phyloP scores from a whole-genome alignment of 1,284 basidiomycete species.

The Rhizoctonia solani region DNA sequence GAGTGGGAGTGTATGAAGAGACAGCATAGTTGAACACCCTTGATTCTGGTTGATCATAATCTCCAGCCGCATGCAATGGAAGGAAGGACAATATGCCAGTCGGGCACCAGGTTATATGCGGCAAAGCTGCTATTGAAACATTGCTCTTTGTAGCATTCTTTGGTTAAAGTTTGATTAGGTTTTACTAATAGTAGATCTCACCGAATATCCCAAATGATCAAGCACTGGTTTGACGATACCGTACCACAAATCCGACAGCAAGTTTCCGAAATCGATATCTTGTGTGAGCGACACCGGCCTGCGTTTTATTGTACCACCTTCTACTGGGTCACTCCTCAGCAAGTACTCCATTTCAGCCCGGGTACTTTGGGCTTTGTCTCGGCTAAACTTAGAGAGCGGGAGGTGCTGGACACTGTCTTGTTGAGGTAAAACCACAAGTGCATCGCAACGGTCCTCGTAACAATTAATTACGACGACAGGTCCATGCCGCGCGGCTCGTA shows the following conservation, averaged over 20 bases:
- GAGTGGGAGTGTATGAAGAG: constrained; percentile 6
- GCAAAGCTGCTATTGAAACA: not conserved
- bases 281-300: too few relatives aligned
- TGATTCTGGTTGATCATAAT: not conserved
- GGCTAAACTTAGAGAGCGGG: not conserved
- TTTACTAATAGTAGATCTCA: not conserved
- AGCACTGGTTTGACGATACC: too few relatives aligned
- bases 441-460: constrained; percentile 25
- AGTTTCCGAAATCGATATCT: too few relatives aligned
- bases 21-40: not conserved
- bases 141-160: not conserved
- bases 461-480: constrained; percentile 2
- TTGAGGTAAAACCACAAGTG: not conserved
- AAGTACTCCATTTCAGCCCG: not conserved
- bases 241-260: too few relatives aligned
- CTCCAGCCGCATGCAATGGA: constrained; percentile 2
- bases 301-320: not conserved
- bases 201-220: too few relatives aligned
- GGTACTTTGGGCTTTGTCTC: not conserved
- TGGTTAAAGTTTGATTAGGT: not conserved
- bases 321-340: not conserved
- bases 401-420: not conserved
- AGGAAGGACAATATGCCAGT: not conserved
- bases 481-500: not conserved
- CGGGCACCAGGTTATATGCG: constrained; percentile 15